Conservation (phyloP, 2,329 filamentous ascomycete species). For the Sclerotinia borealis region DNA sequence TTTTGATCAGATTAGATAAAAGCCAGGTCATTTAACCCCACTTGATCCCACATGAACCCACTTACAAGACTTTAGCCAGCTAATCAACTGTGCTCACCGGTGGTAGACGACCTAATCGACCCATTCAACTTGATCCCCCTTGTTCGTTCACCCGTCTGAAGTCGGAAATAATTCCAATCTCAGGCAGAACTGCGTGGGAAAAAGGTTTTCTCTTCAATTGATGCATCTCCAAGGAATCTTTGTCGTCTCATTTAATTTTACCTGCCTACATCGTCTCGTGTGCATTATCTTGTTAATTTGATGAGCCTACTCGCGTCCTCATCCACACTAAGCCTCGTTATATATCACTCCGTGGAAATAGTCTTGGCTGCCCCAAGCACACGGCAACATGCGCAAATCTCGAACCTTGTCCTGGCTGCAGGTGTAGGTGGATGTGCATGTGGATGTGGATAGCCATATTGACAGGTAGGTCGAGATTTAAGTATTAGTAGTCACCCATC, state of each 20-base stretch:
- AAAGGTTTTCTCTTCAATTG: not conserved
- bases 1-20: conserved; percentile 10
- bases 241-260: not conserved
- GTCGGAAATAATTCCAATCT: not conserved
- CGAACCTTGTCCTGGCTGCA: not conserved
- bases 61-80: not conserved
- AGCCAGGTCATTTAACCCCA: not conserved
- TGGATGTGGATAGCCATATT: not conserved
- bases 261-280: not conserved
- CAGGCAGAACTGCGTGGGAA: not conserved
- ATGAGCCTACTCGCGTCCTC: not conserved
- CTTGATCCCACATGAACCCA: not conserved
- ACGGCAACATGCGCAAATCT: not conserved
- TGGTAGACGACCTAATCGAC: not conserved
- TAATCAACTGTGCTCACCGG: not conserved
- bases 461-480: not conserved
- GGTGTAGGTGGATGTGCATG: not conserved
- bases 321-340: not conserved
- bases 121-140: not conserved
- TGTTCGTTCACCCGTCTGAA: not conserved
- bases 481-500: not conserved
- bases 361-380: not conserved
- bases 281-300: not conserved
- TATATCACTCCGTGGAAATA: not conserved
- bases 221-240: not conserved